phyloP scores from a whole-genome alignment of 177 flowering plant genomes.

The Vitis hybrid region DNA sequence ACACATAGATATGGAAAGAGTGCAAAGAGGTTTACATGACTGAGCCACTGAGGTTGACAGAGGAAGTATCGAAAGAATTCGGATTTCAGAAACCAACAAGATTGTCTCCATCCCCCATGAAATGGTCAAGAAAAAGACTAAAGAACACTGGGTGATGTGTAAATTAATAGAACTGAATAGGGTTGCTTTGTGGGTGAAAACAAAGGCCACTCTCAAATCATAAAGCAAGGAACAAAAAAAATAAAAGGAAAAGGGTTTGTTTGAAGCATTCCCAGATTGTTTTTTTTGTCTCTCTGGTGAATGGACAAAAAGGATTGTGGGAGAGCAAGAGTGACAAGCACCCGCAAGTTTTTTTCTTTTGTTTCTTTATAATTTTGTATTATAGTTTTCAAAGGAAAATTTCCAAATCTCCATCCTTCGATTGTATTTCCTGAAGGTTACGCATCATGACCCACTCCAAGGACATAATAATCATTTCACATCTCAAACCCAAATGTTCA shows the following conservation, averaged over 20 bases:
- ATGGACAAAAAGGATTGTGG: no score
- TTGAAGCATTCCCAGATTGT: constrained; percentile 1
- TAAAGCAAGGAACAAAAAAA: not conserved
- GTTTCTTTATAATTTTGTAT: no score
- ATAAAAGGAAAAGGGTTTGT: not conserved
- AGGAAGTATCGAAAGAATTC: constrained; percentile 7
- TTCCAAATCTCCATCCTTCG: no score
- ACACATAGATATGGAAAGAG: not conserved
- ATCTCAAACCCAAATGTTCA: no score
- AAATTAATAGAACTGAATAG: not conserved
- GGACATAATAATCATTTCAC: no score
- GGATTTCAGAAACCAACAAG: constrained; percentile 7
- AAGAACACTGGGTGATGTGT: not conserved
- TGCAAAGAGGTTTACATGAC: constrained; percentile 2
- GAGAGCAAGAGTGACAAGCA: no score
- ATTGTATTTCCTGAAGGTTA: no score
- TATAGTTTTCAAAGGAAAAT: no score
- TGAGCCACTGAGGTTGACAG: constrained; percentile 8
- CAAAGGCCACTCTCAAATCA: constrained; percentile 2
- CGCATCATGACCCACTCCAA: no score
- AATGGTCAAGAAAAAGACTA: not conserved
- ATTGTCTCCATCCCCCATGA: not conserved
- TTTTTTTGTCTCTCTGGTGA: not conserved
- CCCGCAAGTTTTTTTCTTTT: no score
- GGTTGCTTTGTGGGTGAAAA: not conserved